Conservation (phyloP, 192 early-diverging fungal species). For the Backusella westeae region DNA sequence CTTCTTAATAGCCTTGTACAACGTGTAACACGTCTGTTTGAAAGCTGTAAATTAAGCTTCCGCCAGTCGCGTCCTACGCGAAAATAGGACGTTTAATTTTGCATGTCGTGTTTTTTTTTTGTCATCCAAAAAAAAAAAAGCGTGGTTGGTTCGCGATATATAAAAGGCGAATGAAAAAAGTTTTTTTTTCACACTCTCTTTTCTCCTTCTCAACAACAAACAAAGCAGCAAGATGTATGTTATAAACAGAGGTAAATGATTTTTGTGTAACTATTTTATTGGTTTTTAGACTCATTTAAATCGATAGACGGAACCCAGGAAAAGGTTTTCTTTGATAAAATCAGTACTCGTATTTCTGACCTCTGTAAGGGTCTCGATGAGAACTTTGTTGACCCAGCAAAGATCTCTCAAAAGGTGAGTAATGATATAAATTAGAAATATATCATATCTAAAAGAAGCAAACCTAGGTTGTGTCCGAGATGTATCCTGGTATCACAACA, state of each 20-base stretch:
- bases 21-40: not conserved
- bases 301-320: conserved; percentile 66
- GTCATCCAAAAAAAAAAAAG: not conserved
- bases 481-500: conserved; percentile 97
- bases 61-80: conserved; percentile 1
- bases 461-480: conserved; percentile 78
- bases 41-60: not conserved
- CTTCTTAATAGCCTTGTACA: not conserved
- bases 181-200: not conserved
- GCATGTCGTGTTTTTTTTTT: conserved; percentile 13
- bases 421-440: not conserved
- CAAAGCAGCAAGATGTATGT: conserved; percentile 36
- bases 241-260: conserved; percentile 38
- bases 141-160: conserved; percentile 3
- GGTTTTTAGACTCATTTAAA: not conserved
- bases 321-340: conserved; percentile 95
- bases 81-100: conserved; percentile 7
- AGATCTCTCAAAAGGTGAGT: conserved; percentile 88
- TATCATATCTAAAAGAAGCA: not conserved
- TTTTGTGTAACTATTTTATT: not conserved
- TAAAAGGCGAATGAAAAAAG: not conserved
- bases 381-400: conserved; percentile 87
- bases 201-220: not conserved
- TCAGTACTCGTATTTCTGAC: conserved; percentile 87
- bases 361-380: conserved; percentile 91